Base-by-base conservation (phyloP, 192 early-diverging fungal genomes). In the Backusella liffmaniae region DNA sequence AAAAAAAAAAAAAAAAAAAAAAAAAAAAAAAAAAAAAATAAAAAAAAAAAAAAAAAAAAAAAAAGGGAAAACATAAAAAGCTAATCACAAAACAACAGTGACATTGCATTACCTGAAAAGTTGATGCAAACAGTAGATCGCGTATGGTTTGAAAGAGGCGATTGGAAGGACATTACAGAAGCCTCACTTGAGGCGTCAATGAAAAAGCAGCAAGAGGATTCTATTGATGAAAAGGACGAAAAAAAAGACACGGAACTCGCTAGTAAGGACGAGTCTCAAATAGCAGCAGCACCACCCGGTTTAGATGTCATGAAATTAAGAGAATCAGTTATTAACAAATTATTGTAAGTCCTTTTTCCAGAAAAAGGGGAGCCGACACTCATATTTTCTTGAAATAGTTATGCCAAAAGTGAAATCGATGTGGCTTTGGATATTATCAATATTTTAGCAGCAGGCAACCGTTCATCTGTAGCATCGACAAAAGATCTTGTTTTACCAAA, bases 351-450 rank as follows among this genome's bases (percentile, higher is more conserved):
- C 3, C 32, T 32, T 34, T 44, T 66, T 34, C 30, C 4, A 51
- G n/a, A 35, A 23, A 21, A 12, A 70, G 4, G 13, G 5, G 21
- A 16, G 26, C 4, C 5, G 13, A 23, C 21, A 6, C 16, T 10
- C 44, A 29, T 41, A 7, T 75, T 35, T 70, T 16, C 44, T 30
- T 71, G 42, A 36, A 49, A 0, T 67, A 82, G 81, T 29, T 66
- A 73, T 32, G 82, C 82, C 15, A 83, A 83, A 34, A 72, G 77
- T 67, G 82, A 83, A 68, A 83, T 83, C 42, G 82, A 83, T 44
- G 82, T 83, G 21, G 82, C 82, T 49, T 53, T 83, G 34, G 82
- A 83, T 71, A 78, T 83, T 4, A 83, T 83, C 41, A 83, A 83
- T 18, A 79, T 82, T 32, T 59, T 83, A 36, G 66, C 73, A 26